Evolutionary conservation across 768 basidiomycete genomes (phyloP).

Genomic region (Trametes meyenii): DNA sequence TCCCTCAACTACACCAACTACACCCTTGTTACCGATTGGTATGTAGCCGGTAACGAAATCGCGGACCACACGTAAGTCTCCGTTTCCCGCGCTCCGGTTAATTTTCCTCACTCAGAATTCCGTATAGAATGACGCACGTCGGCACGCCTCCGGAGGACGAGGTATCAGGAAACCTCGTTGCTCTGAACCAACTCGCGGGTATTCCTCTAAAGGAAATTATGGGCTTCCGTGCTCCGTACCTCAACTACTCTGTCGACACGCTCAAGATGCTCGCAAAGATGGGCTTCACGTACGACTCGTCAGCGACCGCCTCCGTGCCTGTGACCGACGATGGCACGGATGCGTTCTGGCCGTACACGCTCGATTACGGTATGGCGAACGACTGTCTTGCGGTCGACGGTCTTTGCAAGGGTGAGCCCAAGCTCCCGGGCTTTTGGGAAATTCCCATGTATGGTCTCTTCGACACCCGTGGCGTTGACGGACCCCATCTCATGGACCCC

Average conservation of each 20-base stretch:
- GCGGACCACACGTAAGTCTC: slow-evolving; percentile 37
- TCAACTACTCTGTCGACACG: slow-evolving; percentile 66
- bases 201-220: slow-evolving; percentile 65
- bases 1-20: slow-evolving; percentile 77
- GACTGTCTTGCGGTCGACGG: slow-evolving; percentile 61
- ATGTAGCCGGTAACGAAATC: slow-evolving; percentile 81
- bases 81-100: slow-evolving; percentile 5
- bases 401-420: slow-evolving; percentile 69
- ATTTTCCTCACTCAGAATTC: slow-evolving; percentile 6
- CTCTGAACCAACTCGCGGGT: slow-evolving; percentile 76
- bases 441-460: slow-evolving; percentile 84
- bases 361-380: slow-evolving; percentile 81
- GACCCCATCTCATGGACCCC: slow-evolving; percentile 80
- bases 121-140: slow-evolving; percentile 74
- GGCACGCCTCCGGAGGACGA: slow-evolving; percentile 63
- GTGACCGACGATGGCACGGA: slow-evolving; percentile 70
- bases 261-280: slow-evolving; percentile 56
- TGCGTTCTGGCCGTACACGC: slow-evolving; percentile 83
- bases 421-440: slow-evolving; percentile 82
- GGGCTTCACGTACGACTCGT: slow-evolving; percentile 75
- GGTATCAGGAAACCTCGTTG: slow-evolving; percentile 77
- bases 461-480: slow-evolving; percentile 55
- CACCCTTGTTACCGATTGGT: slow-evolving; percentile 79
- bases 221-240: slow-evolving; percentile 80
- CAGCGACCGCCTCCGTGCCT: slow-evolving; percentile 58